phyloP scores from a whole-genome alignment of 83 land plant genomes.

The Thuja plicata region DNA sequence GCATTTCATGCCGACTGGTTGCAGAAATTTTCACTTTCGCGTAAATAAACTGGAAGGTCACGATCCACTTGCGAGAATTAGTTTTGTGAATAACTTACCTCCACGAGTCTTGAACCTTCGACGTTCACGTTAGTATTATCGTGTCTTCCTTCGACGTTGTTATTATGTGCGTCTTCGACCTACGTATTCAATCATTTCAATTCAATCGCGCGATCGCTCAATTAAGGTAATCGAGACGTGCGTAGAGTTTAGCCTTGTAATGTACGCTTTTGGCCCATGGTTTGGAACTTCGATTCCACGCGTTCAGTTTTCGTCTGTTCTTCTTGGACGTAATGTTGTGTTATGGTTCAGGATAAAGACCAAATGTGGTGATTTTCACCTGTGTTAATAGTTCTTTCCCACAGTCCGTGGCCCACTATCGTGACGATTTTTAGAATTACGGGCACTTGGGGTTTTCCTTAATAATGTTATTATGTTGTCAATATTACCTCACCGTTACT shows the following conservation, averaged over 20 bases:
- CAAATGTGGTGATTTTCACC: too few relatives aligned
- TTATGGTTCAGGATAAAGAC: too few relatives aligned
- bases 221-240: background rate
- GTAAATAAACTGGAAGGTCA: background rate
- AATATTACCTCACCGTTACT: too few relatives aligned
- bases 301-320: too few relatives aligned
- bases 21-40: background rate
- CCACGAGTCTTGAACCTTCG: background rate
- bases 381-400: too few relatives aligned
- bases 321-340: too few relatives aligned
- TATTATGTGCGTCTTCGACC: background rate
- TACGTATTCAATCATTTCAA: background rate
- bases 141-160: background rate
- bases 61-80: background rate
- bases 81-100: background rate
- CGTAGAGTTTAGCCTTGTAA: background rate
- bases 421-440: too few relatives aligned
- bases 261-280: background rate
- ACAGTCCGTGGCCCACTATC: too few relatives aligned
- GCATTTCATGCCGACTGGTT: background rate
- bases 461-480: too few relatives aligned
- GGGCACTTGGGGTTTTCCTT: too few relatives aligned
- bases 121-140: background rate
- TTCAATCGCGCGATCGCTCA: background rate
- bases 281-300: background rate